These are phyloP conservation scores for Blastomyces percursus DNA, from an alignment of 2,329 filamentous ascomycete genomes.

Conservation along the genomic window DNA sequence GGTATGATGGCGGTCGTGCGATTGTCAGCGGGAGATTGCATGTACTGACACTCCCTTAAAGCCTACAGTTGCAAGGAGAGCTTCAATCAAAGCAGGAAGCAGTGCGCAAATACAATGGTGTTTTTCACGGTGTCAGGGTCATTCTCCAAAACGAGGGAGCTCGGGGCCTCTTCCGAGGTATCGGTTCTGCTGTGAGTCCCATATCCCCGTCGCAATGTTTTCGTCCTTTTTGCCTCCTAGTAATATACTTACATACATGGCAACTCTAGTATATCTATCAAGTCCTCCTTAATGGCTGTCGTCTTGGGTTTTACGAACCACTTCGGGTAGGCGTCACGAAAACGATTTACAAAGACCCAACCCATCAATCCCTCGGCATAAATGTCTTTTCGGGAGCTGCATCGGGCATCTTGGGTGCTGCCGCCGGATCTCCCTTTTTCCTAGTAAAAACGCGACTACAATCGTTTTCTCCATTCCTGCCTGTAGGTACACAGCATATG, in stretches of 20 bases:
- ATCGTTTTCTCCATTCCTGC: constrained; percentile 82
- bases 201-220: background rate
- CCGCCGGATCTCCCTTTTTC: constrained; percentile 93
- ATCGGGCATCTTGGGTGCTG: constrained; percentile 82
- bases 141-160: constrained; percentile 86
- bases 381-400: constrained; percentile 89
- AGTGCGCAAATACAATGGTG: constrained; percentile 78
- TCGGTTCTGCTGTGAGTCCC: constrained; percentile 61
- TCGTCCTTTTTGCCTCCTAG: background rate
- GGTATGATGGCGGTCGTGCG: constrained; percentile 43
- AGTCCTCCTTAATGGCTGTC: constrained; percentile 89
- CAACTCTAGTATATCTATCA: constrained; percentile 74
- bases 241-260: background rate
- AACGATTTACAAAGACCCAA: constrained; percentile 58
- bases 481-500: constrained; percentile 91
- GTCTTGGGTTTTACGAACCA: constrained; percentile 94
- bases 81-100: constrained; percentile 77
- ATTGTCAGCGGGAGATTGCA: background rate
- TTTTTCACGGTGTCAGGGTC: constrained; percentile 79
- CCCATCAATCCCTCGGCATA: constrained; percentile 72
- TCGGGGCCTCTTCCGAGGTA: constrained; percentile 72
- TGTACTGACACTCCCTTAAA: constrained; percentile 27
- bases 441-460: constrained; percentile 94
- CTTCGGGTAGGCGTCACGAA: constrained; percentile 62
- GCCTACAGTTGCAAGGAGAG: constrained; percentile 93